A percentile compares a stretch with the other conserved stretches of the same genome.
Conservation (phyloP, 2,329 filamentous ascomycete genomes). For the Fusarium heterosporum region DNA sequence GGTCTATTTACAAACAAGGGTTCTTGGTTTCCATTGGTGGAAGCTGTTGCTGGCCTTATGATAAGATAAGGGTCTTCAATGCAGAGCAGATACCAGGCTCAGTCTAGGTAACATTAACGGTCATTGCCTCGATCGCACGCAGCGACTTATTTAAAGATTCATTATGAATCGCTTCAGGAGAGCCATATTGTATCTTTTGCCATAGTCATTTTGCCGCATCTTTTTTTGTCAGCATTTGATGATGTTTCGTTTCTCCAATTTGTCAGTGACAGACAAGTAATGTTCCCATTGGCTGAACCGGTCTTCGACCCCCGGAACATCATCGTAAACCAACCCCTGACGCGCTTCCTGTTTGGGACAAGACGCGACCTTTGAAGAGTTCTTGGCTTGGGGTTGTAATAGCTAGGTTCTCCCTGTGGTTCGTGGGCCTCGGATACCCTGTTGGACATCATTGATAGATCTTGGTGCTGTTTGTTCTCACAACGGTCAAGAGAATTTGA, state of each 20-base stretch:
- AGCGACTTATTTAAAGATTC: neutral
- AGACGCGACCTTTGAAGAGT: constrained; percentile 23
- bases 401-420: constrained; percentile 4
- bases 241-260: constrained; percentile 17
- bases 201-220: neutral
- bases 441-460: neutral
- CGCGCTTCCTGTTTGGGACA: constrained; percentile 37
- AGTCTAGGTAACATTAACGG: neutral
- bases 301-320: constrained; percentile 6
- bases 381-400: constrained; percentile 17
- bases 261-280: constrained; percentile 32
- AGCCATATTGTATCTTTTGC: neutral
- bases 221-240: neutral
- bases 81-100: neutral
- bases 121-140: neutral
- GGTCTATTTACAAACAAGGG: constrained; percentile 39
- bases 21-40: constrained; percentile 3
- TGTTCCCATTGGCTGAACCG: constrained; percentile 27
- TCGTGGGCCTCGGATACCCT: constrained; percentile 7
- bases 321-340: constrained; percentile 33
- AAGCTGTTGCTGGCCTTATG: constrained; percentile 14
- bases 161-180: neutral
- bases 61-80: constrained; percentile 35
- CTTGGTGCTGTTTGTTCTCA: neutral
- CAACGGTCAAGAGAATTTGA: neutral